These are phyloP conservation scores for Ophiostoma triangulosporum DNA, from an alignment of 2,329 filamentous ascomycete genomes.

Conservation along the genomic window DNA sequence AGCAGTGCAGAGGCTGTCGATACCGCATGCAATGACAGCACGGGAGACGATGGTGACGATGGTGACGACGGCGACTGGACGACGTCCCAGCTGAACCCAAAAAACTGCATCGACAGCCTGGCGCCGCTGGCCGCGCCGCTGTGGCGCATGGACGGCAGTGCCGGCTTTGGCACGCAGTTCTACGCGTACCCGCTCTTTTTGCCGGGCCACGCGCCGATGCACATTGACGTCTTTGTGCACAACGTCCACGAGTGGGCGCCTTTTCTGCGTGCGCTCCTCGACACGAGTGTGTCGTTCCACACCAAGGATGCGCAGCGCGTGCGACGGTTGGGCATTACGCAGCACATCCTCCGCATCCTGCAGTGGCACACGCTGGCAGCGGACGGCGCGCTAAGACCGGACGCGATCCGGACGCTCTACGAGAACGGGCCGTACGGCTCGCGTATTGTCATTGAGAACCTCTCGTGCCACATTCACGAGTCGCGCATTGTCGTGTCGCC, in stretches of 20 bases:
- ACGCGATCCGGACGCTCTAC: conserved; percentile 25
- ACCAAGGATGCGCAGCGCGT: conserved; percentile 36
- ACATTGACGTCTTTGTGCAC: conserved; percentile 45
- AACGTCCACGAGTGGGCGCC: conserved; percentile 26
- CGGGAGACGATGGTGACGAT: neutral
- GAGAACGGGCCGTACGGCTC: conserved; percentile 41
- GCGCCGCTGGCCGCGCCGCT: conserved; percentile 28
- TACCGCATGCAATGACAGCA: neutral
- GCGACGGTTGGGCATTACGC: conserved; percentile 35
- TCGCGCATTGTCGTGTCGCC: conserved; percentile 33
- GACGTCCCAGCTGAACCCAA: conserved; percentile 41
- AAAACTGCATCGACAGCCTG: conserved; percentile 46
- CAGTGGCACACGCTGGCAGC: conserved; percentile 32
- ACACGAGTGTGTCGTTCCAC: conserved; percentile 40
- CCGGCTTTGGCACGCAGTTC: conserved; percentile 43
- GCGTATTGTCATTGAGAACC: conserved; percentile 38
- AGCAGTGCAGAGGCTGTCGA: neutral
- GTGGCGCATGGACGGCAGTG: conserved; percentile 47
- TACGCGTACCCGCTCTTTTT: conserved; percentile 42
- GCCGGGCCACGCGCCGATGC: conserved; percentile 29
- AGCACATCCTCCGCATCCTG: conserved; percentile 40
- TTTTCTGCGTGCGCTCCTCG: conserved; percentile 31
- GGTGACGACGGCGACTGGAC: conserved; percentile 25
- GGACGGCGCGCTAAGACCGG: conserved; percentile 19
- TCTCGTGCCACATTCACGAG: conserved; percentile 33